Conservation (phyloP, 108 stramenopile genomes). For the Conticribra weissflogii region DNA sequence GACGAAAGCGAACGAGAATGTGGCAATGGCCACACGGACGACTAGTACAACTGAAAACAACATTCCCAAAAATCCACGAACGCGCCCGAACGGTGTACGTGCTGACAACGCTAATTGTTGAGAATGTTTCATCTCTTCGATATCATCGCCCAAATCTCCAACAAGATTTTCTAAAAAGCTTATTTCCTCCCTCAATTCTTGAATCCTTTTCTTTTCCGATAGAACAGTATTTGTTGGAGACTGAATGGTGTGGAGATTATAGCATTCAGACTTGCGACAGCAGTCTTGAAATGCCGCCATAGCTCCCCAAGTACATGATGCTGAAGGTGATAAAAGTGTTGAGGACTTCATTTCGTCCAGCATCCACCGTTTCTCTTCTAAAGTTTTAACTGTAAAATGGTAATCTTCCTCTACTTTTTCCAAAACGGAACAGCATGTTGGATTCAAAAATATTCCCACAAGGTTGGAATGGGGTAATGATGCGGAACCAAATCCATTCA, state of each 20-base stretch:
- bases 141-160: conserved; percentile 68
- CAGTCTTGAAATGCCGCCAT: neutral
- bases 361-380: conserved; percentile 39
- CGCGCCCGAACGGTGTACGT: conserved; percentile 59
- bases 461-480: conserved; percentile 76
- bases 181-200: conserved; percentile 59
- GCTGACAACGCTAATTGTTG: conserved; percentile 59
- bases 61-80: conserved; percentile 55
- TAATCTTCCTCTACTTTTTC: conserved; percentile 62
- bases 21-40: conserved; percentile 55
- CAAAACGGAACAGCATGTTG: conserved; percentile 51
- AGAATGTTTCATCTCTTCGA: conserved; percentile 69
- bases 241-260: neutral
- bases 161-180: conserved; percentile 64
- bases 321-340: conserved; percentile 13
- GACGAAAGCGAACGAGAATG: conserved; percentile 40
- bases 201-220: conserved; percentile 49
- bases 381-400: conserved; percentile 28
- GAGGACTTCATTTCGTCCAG: conserved; percentile 19
- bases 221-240: neutral
- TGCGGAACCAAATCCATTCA: conserved; percentile 85
- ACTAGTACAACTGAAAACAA: conserved; percentile 70
- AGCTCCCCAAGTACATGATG: conserved; percentile 25
- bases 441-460: conserved; percentile 64
- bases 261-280: neutral